A percentile compares a stretch with the other conserved stretches of the same genome.
These are phyloP conservation scores for Cystobasidium ongulense DNA, from an alignment of 768 basidiomycete genomes.

Conservation along the genomic window DNA sequence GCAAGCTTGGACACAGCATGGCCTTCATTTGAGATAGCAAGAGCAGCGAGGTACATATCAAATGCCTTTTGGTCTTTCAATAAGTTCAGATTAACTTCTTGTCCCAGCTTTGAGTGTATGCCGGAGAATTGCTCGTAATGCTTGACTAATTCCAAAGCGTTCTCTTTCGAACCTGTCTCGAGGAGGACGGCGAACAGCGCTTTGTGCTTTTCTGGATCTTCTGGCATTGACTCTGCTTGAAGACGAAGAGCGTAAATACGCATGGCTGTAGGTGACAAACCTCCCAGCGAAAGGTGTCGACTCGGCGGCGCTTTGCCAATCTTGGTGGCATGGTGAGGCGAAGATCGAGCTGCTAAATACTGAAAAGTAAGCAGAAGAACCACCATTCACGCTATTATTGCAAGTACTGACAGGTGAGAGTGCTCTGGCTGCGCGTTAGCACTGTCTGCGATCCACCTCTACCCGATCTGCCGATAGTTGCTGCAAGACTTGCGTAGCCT, in stretches of 20 bases:
- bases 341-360: background rate
- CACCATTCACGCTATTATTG: no score
- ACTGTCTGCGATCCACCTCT: background rate
- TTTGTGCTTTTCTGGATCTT: conserved; percentile 16
- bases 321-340: background rate
- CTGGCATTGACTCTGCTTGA: conserved; percentile 17
- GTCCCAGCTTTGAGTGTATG: background rate
- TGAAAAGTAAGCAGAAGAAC: no score
- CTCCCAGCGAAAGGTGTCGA: background rate
- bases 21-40: conserved; percentile 26
- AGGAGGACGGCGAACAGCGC: conserved; percentile 9
- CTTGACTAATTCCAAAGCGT: conserved; percentile 18
- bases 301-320: background rate
- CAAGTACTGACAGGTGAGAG: background rate
- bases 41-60: conserved; percentile 26
- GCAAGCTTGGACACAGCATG: conserved; percentile 20
- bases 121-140: conserved; percentile 18
- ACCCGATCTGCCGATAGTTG: background rate
- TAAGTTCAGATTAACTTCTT: background rate
- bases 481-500: background rate
- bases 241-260: conserved; percentile 16
- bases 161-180: conserved; percentile 16
- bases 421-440: background rate
- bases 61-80: conserved; percentile 26
- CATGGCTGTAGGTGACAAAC: conserved; percentile 24